Evolutionary conservation across 2,329 filamentous ascomycete species (phyloP).

Genomic region (Talaromyces sp.): DNA sequence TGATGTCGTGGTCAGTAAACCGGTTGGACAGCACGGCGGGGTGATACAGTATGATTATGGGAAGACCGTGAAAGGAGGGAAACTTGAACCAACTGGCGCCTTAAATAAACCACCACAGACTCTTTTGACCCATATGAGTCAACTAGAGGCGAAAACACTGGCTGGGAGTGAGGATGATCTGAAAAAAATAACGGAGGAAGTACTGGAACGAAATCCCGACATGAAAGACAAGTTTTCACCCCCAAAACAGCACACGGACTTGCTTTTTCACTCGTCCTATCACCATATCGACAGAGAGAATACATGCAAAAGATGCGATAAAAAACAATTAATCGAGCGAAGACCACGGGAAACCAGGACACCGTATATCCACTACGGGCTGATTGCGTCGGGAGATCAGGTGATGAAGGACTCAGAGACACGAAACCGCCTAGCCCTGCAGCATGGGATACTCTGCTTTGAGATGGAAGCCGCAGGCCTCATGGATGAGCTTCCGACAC

Average conservation of each 20-base stretch:
- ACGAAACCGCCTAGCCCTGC: too few relatives aligned
- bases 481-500: too few relatives aligned
- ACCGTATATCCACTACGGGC: not conserved
- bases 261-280: not conserved
- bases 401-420: conserved; percentile 23
- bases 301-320: conserved; percentile 1
- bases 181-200: not conserved
- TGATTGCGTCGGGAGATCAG: conserved; percentile 23
- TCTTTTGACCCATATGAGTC: conserved; percentile 7
- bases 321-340: not conserved
- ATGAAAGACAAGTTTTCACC: not conserved
- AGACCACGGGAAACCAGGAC: not conserved
- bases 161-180: not conserved
- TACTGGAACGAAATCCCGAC: not conserved
- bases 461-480: too few relatives aligned
- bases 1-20: not conserved
- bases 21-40: not conserved
- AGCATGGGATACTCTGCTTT: too few relatives aligned
- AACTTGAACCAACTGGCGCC: too few relatives aligned
- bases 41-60: conserved; percentile 4
- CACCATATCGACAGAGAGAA: not conserved
- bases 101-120: too few relatives aligned
- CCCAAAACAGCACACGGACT: not conserved
- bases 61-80: too few relatives aligned
- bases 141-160: conserved; percentile 14